These are phyloP conservation scores for Purpureocillium lavendulum DNA, from an alignment of 2,329 filamentous ascomycete species.

Conservation along the genomic window DNA sequence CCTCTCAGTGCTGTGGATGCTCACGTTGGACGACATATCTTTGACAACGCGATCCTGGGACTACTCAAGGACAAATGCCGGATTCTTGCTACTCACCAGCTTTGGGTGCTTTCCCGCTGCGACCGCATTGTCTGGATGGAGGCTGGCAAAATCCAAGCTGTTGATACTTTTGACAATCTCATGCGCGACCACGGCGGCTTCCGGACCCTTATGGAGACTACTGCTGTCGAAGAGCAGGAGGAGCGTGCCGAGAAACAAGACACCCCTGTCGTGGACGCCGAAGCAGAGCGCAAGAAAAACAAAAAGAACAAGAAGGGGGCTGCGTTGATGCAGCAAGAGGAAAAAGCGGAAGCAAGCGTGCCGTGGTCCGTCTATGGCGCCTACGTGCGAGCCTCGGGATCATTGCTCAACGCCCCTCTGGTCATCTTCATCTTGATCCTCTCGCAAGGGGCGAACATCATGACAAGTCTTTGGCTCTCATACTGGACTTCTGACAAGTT, in stretches of 20 bases:
- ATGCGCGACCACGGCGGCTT: slow-evolving; percentile 75
- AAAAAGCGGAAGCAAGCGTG: slow-evolving; percentile 66
- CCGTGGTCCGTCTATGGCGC: slow-evolving; percentile 71
- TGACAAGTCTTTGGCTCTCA: slow-evolving; percentile 84
- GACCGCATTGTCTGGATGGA: slow-evolving; percentile 94
- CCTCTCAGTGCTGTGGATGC: slow-evolving; percentile 62
- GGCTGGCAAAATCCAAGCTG: slow-evolving; percentile 69
- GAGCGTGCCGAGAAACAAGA: slow-evolving; percentile 41
- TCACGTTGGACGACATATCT: slow-evolving; percentile 67
- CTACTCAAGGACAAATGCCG: slow-evolving; percentile 83
- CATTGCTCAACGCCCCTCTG: slow-evolving; percentile 59
- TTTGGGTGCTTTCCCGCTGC: slow-evolving; percentile 84
- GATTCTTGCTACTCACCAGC: slow-evolving; percentile 87
- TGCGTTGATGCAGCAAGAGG: slow-evolving; percentile 63
- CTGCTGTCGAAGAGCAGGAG: slow-evolving; percentile 59
- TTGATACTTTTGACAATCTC: slow-evolving; percentile 84
- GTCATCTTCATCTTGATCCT: slow-evolving; percentile 55
- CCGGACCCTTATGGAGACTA: slow-evolving; percentile 76
- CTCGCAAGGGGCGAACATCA: slow-evolving; percentile 77
- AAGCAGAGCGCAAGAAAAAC: slow-evolving; percentile 30
- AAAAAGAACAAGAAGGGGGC: slow-evolving; percentile 50
- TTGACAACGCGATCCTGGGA: slow-evolving; percentile 89
- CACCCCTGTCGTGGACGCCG: slow-evolving; percentile 23
- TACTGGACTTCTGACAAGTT: slow-evolving; percentile 86
- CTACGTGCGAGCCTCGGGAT: slow-evolving; percentile 70